Conservation (phyloP, 495 filamentous ascomycete species). For the Beverwykella pulmonaria region DNA sequence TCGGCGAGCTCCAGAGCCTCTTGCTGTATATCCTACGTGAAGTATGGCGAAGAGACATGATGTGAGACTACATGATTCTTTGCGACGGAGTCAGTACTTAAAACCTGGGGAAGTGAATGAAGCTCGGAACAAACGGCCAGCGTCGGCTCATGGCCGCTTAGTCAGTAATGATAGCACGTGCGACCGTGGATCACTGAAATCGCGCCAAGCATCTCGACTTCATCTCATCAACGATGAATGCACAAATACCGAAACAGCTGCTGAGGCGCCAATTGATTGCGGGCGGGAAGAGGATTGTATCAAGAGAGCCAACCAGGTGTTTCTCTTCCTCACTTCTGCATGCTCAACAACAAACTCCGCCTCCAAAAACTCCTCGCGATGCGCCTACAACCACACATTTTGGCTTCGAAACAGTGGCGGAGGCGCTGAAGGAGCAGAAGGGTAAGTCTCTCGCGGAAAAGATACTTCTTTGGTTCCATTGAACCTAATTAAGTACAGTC, state of each 20-base stretch:
- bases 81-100: conserved; percentile 3
- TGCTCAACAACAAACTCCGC: conserved; percentile 50
- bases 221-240: conserved; percentile 21
- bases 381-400: conserved; percentile 78
- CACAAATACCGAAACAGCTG: conserved; percentile 23
- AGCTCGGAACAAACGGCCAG: conserved; percentile 30
- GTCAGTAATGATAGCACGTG: conserved; percentile 20
- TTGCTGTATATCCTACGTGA: conserved; percentile 9
- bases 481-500: conserved; percentile 54
- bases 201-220: conserved; percentile 15
- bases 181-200: conserved; percentile 17
- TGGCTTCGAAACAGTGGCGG: conserved; percentile 85
- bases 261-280: conserved; percentile 31
- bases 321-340: conserved; percentile 57
- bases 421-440: conserved; percentile 75
- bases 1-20: background rate
- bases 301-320: conserved; percentile 51
- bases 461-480: too few relatives aligned
- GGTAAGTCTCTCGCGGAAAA: conserved; percentile 50
- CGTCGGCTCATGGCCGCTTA: conserved; percentile 29
- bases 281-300: background rate
- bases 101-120: conserved; percentile 22
- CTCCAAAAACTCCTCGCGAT: conserved; percentile 33
- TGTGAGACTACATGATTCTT: background rate
- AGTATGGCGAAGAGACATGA: conserved; percentile 32